Base-by-base conservation (phyloP, 441 rosid species). In the Viola pubescens region DNA sequence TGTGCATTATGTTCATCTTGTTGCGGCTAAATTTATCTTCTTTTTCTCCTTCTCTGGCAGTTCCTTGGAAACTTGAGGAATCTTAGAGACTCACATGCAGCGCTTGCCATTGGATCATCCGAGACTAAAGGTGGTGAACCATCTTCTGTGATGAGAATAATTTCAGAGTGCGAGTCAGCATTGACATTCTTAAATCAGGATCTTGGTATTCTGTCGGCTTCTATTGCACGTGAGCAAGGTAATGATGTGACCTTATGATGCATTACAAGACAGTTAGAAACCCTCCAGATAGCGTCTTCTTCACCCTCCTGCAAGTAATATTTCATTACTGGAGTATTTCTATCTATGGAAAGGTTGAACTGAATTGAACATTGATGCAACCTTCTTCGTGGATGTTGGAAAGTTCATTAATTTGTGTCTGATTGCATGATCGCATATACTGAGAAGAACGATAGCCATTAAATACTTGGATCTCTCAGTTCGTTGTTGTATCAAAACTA, bases 51-150 rank as follows among this genome's bases (percentile, higher is more conserved):
- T 54, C 65, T 66, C 13, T 66, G 63, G 78, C 89, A 94, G 98
- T 89, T 94, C 63, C 77, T 88, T 45, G 91, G 97, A 56, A 94
- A 89, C 79, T 70, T 89, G 88, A 94, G 92, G 83, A 94, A 88
- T 74, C 82, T 94, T 48, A 82, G 96, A 75, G 98, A 89, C 61
- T 89, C 98, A 0, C 82, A 88, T 73, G 91, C 98, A 59, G 97
- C 98, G 63, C 89, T 94, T 59, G 80, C 95, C 8, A 76, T 88
- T 52, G 97, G 97, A 66, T 81, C 94, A 14, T 81, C 88, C 2
- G 97, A 88, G 76, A 90, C 91, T 42, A 65, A 79, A 11, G 77
- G 85, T 10, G 95, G 96, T 26, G 96, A 90, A 73, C 91, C 91
- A 3, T 79, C 95, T 48, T 83, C 97, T 26, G 97, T 94, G 10